A percentile compares a stretch with the other conserved stretches of the same genome.
Conservation (phyloP, 495 filamentous ascomycete species). For the Lophiotrema nucula region DNA sequence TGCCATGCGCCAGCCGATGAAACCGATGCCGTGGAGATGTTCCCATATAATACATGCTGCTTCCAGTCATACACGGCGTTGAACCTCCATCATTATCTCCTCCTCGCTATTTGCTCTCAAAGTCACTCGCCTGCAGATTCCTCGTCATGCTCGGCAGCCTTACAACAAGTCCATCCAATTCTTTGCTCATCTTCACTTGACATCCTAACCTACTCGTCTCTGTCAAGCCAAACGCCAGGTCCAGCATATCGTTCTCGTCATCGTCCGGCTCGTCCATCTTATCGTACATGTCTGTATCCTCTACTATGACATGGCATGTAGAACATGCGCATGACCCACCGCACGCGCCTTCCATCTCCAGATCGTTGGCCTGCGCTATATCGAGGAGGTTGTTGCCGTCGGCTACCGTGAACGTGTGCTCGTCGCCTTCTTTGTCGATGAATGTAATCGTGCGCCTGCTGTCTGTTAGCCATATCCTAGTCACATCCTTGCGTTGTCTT, state of each 20-base stretch:
- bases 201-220: slow-evolving; percentile 96
- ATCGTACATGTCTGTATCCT: slow-evolving; percentile 78
- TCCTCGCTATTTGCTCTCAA: slow-evolving; percentile 56
- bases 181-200: slow-evolving; percentile 87
- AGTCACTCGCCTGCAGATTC: slow-evolving; percentile 94
- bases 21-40: slow-evolving; percentile 10
- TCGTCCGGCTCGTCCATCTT: slow-evolving; percentile 89
- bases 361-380: slow-evolving; percentile 88
- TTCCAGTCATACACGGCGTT: too few species aligned
- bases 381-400: slow-evolving; percentile 90
- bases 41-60: slow-evolving; percentile 15
- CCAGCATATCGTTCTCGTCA: slow-evolving; percentile 99
- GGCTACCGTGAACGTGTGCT: slow-evolving; percentile 72
- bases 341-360: slow-evolving; percentile 98
- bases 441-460: slow-evolving; percentile 83
- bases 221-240: slow-evolving; percentile 90
- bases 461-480: background rate
- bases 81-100: too few species aligned
- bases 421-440: slow-evolving; percentile 84
- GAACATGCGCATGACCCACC: slow-evolving; percentile 95
- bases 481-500: background rate
- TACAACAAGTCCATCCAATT: slow-evolving; percentile 81
- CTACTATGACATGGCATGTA: slow-evolving; percentile 94
- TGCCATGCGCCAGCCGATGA: too few species aligned
- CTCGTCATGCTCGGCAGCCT: slow-evolving; percentile 88